phyloP scores from a whole-genome alignment of 1,284 basidiomycete species.

The Pisolithus thermaeus region DNA sequence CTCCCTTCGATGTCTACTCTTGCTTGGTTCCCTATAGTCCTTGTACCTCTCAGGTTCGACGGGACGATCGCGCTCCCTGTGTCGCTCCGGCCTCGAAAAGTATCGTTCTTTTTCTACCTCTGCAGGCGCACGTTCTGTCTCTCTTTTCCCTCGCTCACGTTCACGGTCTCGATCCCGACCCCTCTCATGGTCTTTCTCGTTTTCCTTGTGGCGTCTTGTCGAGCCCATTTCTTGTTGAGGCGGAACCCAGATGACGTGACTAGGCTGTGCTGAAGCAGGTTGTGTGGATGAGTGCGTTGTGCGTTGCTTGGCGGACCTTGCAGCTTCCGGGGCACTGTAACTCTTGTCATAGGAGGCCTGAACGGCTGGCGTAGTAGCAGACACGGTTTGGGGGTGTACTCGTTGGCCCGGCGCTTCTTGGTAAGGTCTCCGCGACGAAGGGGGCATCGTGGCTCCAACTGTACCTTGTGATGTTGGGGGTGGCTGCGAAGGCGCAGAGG shows the following conservation, averaged over 20 bases:
- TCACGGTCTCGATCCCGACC: constrained; percentile 20
- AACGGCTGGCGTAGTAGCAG: constrained; percentile 6
- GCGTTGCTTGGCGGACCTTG: constrained; percentile 22
- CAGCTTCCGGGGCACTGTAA: constrained; percentile 18
- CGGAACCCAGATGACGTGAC: constrained; percentile 18
- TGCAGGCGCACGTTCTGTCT: constrained; percentile 7
- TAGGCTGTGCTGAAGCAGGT: constrained; percentile 16
- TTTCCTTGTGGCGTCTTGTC: constrained; percentile 19
- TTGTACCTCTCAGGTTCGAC: constrained; percentile 19
- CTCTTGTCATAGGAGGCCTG: constrained; percentile 19
- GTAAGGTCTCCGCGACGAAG: constrained; percentile 26
- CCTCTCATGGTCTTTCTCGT: constrained; percentile 20
- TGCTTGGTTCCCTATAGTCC: constrained; percentile 22
- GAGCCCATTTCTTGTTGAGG: constrained; percentile 18
- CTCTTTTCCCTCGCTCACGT: constrained; percentile 15
- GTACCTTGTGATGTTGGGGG: constrained; percentile 12
- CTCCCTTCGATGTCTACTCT: constrained; percentile 25
- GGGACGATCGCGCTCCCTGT: constrained; percentile 27
- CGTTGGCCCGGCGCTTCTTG: constrained; percentile 23
- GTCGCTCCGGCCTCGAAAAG: constrained; percentile 20
- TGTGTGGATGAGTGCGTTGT: constrained; percentile 19
- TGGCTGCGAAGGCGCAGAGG: constrained; percentile 1
- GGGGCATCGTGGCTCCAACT: constrained; percentile 11
- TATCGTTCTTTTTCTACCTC: constrained; percentile 23
- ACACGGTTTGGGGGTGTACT: constrained; percentile 10